Base-by-base conservation (phyloP, 2,329 filamentous ascomycete genomes). In the Metarhizium rileyi region DNA sequence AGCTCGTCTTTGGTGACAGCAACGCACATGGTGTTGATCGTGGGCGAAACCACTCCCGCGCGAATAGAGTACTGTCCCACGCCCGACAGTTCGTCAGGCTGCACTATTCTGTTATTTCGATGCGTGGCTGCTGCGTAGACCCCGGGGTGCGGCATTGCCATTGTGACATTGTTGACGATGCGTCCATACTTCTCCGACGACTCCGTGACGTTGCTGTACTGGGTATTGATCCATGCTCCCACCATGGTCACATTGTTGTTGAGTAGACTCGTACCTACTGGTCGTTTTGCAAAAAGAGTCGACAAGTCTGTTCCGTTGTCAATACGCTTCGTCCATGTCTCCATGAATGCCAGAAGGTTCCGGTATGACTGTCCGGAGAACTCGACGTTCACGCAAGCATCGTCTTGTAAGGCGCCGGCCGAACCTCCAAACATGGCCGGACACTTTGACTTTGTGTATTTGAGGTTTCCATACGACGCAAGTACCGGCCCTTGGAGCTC, bases 61-160 rank as follows among this genome's bases (percentile, higher is more conserved):
- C 71, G 68, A 3, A 91, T 69, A 3, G 70, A 71, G 62, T 89
- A 90, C 44, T 83, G 77, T 10, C 86, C 87, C 8, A 87, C 8
- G n/a, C n/a, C n/a, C n/a, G n/a, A n/a, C 7, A 16, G 73, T 0
- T 84, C 85, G 1, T 69, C 74, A 10, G 82, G 68, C 20, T 74
- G 70, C 0, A 87, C 87, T 57, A 93, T 87, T 0, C 67, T 63
- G 57, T 91, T 91, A 8, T 66, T 62, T 0, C 72, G 65, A 55
- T 84, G 71, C 8, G 71, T 76, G 0, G 84, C 81, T 1, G 87
- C 86, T 12, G 71, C 65, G 30, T 85, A 80, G 0, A 93, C 74
- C 0, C 83, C 70, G 4, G 81, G 72, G 57, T 93, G 87, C 0
- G 87, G 87, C 76, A 90, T 84, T 0, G 86, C 85, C 55, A 90